Evolutionary conservation across 73 alveolate species (phyloP).

Genomic region (Paramecium pentaurelia): DNA sequence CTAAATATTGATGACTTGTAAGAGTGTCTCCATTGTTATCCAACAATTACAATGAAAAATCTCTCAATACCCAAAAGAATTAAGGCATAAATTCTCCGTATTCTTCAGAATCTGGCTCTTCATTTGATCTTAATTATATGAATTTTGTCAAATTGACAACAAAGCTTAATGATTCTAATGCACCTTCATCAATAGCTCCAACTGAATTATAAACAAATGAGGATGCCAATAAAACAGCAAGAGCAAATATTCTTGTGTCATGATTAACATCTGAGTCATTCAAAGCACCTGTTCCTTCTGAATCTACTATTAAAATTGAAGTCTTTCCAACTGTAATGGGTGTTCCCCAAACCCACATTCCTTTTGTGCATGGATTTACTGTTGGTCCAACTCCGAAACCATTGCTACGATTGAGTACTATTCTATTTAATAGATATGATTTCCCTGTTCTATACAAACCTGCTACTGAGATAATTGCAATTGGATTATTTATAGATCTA

Average conservation of each 20-base stretch:
- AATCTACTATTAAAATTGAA: conserved; percentile 79
- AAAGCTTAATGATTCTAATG: conserved; percentile 79
- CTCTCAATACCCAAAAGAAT: conserved; percentile 94
- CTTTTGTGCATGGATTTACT: conserved; percentile 63
- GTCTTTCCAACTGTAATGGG: conserved; percentile 51
- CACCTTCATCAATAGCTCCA: conserved; percentile 93
- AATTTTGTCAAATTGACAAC: conserved; percentile 85
- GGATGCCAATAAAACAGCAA: conserved; percentile 85
- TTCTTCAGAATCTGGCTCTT: conserved; percentile 85
- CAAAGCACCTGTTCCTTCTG: conserved; percentile 93
- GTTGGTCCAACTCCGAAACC: conserved; percentile 88
- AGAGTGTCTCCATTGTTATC: conserved; percentile 87
- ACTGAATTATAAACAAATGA: conserved; percentile 86
- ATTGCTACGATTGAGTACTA: conserved; percentile 79
- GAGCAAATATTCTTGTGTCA: conserved; percentile 86
- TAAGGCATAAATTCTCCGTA: conserved; percentile 87
- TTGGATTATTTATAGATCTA: conserved; percentile 72
- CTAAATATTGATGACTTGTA: conserved; percentile 87
- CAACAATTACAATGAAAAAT: conserved; percentile 85
- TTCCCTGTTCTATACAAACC: conserved; percentile 98
- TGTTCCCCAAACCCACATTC: conserved; percentile 73
- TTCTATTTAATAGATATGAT: conserved; percentile 83
- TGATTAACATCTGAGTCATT: conserved; percentile 91
- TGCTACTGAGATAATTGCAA: conserved; percentile 94
- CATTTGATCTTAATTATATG: conserved; percentile 71